Base-by-base conservation (phyloP, 371 early-diverging fungal species). In the Batkoa obscura region DNA sequence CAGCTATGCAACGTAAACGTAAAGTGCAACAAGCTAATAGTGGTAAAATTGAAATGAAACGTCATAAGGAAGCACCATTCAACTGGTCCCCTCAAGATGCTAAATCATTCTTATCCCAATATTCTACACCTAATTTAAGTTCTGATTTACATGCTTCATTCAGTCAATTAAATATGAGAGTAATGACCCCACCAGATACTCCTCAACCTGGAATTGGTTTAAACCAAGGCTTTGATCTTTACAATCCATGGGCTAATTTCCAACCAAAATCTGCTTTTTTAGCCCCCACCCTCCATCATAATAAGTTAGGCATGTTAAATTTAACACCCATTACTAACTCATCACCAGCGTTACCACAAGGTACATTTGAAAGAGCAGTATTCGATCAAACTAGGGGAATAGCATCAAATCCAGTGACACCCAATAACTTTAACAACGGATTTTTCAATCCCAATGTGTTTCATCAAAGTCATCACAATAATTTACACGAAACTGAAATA, bases 1-100 rank as follows among this genome's bases (percentile, higher is more conserved):
- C 67, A 34, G 62, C 65, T 1, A 67, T 67, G 64, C 67, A 67
- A 38, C 64, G 67, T 30, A 64, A 67, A 52, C 62, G 64, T n/a
- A 64, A 64, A 15, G 9, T 48, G 48, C 42, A 10, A 42, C 10
- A 42, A 10, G 5, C 6, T 15, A 48, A 32, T 15, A 15, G 9
- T 15, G 48, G 23, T 15, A 48, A 48, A 39, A 8, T 39, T 5
- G 13, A 32, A 5, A 9, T 48, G 6, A 48, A 48, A 9, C 48
- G 23, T n/a, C 10, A 42, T 10, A 42, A n/a, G 42, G n/a, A 10
- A n/a, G n/a, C 10, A 10, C n/a, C 42, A n/a, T n/a, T 42, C n/a
- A n/a, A n/a, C 42, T 10, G 42, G 42, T 42, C n/a, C 42, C 42
- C 42, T 10, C 42, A 10, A 42, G 42, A 10, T 42, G 10, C 42